phyloP scores from a whole-genome alignment of 306 rosid genomes.

The Castanea mollissima region DNA sequence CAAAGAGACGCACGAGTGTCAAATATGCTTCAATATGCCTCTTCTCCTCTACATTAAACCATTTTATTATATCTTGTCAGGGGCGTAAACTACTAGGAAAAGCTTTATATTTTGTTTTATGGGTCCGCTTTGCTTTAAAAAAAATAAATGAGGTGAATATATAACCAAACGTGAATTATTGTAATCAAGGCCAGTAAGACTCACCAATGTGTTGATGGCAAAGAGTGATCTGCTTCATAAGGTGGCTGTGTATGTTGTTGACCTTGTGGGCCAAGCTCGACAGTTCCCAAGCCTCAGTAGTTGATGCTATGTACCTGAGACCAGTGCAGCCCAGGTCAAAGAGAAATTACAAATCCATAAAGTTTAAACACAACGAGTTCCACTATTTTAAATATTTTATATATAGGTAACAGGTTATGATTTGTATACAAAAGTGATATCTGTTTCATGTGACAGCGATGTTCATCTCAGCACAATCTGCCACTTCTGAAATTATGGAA shows the following conservation, averaged over 20 bases:
- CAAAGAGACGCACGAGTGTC: constrained; percentile 28
- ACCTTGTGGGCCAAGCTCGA: constrained; percentile 66
- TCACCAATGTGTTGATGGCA: constrained; percentile 46
- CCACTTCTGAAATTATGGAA: too few species aligned
- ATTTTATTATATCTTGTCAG: neutral
- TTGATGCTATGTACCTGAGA: constrained; percentile 41
- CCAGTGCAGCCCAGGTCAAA: neutral
- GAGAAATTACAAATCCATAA: neutral
- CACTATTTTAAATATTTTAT: too few species aligned
- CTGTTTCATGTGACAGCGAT: too few species aligned
- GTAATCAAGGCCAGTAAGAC: neutral
- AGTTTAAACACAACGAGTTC: too few species aligned
- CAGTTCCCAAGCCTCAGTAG: constrained; percentile 71
- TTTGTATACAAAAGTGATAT: too few species aligned
- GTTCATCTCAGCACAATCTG: too few species aligned
- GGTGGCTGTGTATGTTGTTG: constrained; percentile 47
- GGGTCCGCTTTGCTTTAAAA: too few species aligned
- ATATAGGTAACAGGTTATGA: too few species aligned
- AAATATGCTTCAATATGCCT: constrained; percentile 45
- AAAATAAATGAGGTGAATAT: too few species aligned
- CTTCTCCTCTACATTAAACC: constrained; percentile 40
- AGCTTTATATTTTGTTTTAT: too few species aligned
- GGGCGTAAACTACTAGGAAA: too few species aligned
- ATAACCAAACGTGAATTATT: neutral
- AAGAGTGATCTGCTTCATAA: constrained; percentile 38